phyloP scores from a whole-genome alignment of 2,329 filamentous ascomycete species.

The Orbilia brochopaga region DNA sequence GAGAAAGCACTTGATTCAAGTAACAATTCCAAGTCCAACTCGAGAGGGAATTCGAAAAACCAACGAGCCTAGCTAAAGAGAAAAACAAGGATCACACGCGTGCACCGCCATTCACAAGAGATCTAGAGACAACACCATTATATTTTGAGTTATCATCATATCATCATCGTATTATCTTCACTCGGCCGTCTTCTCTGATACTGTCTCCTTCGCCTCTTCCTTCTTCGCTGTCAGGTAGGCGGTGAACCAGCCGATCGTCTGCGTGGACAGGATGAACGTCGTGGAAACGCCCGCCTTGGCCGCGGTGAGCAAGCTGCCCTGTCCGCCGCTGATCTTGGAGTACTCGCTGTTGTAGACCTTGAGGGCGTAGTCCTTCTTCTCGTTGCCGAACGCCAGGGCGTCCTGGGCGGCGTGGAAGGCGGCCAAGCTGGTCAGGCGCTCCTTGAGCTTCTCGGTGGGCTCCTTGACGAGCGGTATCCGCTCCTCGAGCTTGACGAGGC shows the following conservation, averaged over 20 bases:
- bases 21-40: too few species aligned
- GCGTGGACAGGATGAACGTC: constrained; percentile 65
- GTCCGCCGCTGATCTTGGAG: constrained; percentile 63
- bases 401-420: constrained; percentile 40
- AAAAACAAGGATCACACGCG: too few species aligned
- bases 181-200: constrained; percentile 26
- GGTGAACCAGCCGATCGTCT: constrained; percentile 53
- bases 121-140: too few species aligned
- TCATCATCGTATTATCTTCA: too few species aligned
- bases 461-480: constrained; percentile 77
- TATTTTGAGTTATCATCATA: neutral
- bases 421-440: constrained; percentile 68
- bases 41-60: too few species aligned
- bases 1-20: too few species aligned
- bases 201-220: constrained; percentile 65
- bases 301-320: constrained; percentile 66
- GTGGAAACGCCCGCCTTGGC: constrained; percentile 75
- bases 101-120: too few species aligned
- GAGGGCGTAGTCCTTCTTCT: constrained; percentile 66
- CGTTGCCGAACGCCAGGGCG: constrained; percentile 38
- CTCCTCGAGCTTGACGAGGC: constrained; percentile 72
- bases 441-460: constrained; percentile 73
- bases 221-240: constrained; percentile 68
- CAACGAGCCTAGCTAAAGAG: too few species aligned
- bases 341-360: constrained; percentile 66